Conservation (phyloP, 1,139 yeast species). For the Candida neerlandica region DNA sequence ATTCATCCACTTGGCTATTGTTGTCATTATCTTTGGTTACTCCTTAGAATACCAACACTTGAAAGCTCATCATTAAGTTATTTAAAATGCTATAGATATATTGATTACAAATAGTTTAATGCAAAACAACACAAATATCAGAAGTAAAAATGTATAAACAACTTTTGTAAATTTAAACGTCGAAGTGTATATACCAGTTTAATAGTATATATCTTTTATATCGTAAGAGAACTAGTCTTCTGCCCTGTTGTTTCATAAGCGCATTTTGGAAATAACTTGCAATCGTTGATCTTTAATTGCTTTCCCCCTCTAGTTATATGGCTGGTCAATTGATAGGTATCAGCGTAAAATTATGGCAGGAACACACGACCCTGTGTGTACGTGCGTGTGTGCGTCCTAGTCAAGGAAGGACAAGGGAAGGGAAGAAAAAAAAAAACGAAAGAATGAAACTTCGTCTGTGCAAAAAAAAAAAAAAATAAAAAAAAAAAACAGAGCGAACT, state of each 20-base stretch:
- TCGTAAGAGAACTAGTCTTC: too few species aligned
- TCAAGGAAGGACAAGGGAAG: background rate
- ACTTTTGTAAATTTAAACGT: background rate
- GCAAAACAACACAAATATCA: too few species aligned
- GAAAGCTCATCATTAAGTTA: slow-evolving; percentile 47
- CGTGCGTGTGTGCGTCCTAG: too few species aligned
- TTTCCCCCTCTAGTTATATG: background rate
- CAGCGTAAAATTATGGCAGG: background rate
- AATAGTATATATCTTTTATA: too few species aligned
- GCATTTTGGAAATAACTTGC: too few species aligned
- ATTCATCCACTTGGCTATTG: slow-evolving; percentile 73
- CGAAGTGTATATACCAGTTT: too few species aligned
- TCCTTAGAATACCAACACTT: slow-evolving; percentile 90
- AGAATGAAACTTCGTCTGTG: background rate
- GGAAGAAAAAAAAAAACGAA: background rate
- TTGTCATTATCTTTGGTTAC: slow-evolving; percentile 79
- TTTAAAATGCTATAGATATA: slow-evolving; percentile 15
- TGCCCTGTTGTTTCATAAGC: too few species aligned
- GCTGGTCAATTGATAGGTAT: background rate
- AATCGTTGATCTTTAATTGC: background rate
- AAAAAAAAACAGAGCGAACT: background rate
- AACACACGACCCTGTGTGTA: background rate
- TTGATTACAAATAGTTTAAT: background rate
- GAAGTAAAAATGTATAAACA: background rate
- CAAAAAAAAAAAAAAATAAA: background rate